Evolutionary conservation across 768 basidiomycete genomes (phyloP), one percentile per base, ranked within the genome.

Genomic region (Amanita jacksonii): DNA sequence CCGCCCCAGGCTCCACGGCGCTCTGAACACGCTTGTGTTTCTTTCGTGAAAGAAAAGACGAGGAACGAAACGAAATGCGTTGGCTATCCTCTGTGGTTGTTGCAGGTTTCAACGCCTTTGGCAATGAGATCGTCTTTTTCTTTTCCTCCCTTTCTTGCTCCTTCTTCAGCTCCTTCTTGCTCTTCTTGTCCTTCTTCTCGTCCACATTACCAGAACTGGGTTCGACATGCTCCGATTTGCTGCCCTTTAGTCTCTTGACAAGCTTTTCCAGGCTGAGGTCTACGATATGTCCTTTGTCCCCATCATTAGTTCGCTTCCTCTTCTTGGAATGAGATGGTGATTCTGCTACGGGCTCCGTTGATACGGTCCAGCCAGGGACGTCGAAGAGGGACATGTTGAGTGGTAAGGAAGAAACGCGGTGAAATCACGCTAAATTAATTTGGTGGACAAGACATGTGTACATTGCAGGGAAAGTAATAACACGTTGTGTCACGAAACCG

Each of bases 331-430:
- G 57, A 1, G 48, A 43, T 28, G 47, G 51, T 4, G 61, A 53
- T 33, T 65, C 61, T 23, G 62, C 46, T 35, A 75, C 57, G 5
- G 73, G 71, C 6, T 54, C 59, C 16, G 66, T 57, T 28, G 68
- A 60, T 10, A 84, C 61, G 23, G 74, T 68, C 83, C 83, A 85
- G 13, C 83, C 83, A 3, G 81, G 76, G 15, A 85, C 76, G 33
- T 80, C 65, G 59, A 85, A 85, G 50, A 76, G 63, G 34, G 46
- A 33, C 46, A 47, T 46, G 10, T 9, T 61, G 48, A 16, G 62
- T 65, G 44, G 68, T 23, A 67, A 68, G 49, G 65, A 62, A 46
- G 67, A 67, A 24, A 10, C 12, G n/a, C 5, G 24, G 16, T 5
- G n/a, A 10, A 16, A 20, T 7, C 19, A 23, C 37, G 37, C 7